phyloP scores from a whole-genome alignment of 2,329 filamentous ascomycete genomes.

The Fusarium mangiferae region DNA sequence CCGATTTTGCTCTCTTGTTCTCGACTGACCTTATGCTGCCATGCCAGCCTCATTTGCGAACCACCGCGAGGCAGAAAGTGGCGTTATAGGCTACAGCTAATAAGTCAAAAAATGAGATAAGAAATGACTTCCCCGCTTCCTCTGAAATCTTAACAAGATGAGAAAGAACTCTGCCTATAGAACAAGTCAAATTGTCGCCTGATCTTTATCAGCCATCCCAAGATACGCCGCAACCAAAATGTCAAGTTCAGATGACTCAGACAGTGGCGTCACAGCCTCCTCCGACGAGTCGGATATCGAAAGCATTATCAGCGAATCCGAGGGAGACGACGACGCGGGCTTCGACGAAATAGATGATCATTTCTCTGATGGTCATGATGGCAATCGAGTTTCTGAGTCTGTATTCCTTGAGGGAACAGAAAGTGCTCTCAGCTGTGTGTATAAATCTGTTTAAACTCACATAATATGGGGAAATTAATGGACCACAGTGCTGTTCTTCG shows the following conservation, averaged over 20 bases:
- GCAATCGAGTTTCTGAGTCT: not conserved
- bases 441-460: not conserved
- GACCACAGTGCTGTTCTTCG: not conserved
- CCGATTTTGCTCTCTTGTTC: not conserved
- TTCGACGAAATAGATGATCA: not conserved
- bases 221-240: not conserved
- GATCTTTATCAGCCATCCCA: not conserved
- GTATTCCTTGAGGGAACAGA: not conserved
- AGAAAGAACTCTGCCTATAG: too few species aligned
- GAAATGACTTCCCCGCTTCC: not conserved
- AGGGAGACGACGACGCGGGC: not conserved
- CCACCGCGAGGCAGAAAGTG: not conserved
- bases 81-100: not conserved
- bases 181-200: not conserved
- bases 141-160: rapidly evolving
- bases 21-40: not conserved
- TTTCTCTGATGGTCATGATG: not conserved
- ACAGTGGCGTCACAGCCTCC: not conserved
- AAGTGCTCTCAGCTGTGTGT: not conserved
- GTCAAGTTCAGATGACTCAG: not conserved
- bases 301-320: not conserved
- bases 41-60: not conserved
- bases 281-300: not conserved
- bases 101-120: not conserved
- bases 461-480: not conserved